These are phyloP conservation scores for Flammula alnicola DNA, from an alignment of 1,284 basidiomycete genomes.

Conservation along the genomic window DNA sequence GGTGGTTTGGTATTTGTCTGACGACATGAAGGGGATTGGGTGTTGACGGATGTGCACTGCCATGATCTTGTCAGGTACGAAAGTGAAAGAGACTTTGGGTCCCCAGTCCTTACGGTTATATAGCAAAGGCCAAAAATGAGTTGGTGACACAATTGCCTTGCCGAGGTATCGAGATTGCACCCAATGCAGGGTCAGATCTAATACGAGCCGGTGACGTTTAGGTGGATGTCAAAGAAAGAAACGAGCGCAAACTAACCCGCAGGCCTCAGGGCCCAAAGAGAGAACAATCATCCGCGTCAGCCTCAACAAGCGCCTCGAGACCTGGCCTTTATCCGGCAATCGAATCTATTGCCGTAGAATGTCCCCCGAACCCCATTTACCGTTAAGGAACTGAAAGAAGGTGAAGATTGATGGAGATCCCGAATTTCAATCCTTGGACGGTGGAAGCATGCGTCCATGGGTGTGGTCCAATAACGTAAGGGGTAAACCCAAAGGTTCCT, in stretches of 20 bases:
- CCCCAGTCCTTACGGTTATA: slow-evolving; percentile 21
- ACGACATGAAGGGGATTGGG: slow-evolving; percentile 14
- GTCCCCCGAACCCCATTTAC: slow-evolving; percentile 23
- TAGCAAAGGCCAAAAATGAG: slow-evolving; percentile 18
- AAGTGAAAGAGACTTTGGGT: slow-evolving; percentile 6
- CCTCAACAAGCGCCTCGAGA: slow-evolving; percentile 27
- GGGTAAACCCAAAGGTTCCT: slow-evolving; percentile 16
- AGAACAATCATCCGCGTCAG: slow-evolving; percentile 15
- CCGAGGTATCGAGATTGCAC: slow-evolving; percentile 21
- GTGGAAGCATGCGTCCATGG: slow-evolving; percentile 12
- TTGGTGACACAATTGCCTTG: slow-evolving; percentile 15
- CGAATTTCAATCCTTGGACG: slow-evolving; percentile 13
- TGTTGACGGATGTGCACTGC: slow-evolving; percentile 20
- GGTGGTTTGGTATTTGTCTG: slow-evolving; percentile 11
- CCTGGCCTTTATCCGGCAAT: slow-evolving; percentile 22
- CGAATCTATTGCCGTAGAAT: slow-evolving; percentile 24
- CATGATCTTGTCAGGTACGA: slow-evolving; percentile 22
- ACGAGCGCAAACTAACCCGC: slow-evolving; percentile 18
- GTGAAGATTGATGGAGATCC: slow-evolving; percentile 29
- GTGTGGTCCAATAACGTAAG: slow-evolving; percentile 28
- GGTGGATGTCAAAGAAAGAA: slow-evolving; percentile 17
- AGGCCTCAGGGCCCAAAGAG: slow-evolving; percentile 15
- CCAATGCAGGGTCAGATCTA: slow-evolving; percentile 22
- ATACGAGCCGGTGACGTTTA: slow-evolving; percentile 23
- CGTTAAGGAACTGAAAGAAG: slow-evolving; percentile 9